Evolutionary conservation across 352 stramenopile genomes (phyloP).

Genomic region (Sclerospora graminicola): DNA sequence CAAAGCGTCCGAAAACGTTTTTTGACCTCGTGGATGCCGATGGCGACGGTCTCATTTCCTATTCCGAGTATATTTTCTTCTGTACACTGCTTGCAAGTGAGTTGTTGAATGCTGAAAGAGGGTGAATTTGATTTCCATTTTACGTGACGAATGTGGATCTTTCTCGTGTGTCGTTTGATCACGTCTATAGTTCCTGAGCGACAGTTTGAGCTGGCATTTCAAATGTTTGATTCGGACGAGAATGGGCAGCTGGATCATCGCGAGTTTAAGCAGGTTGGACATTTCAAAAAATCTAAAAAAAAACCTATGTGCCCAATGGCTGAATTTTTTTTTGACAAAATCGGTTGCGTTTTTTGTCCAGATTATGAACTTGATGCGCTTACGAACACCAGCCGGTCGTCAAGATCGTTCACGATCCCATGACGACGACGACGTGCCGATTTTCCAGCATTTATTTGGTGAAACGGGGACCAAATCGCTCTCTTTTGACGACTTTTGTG

Average conservation of each 20-base stretch:
- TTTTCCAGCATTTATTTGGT: conserved; percentile 83
- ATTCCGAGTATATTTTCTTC: conserved; percentile 87
- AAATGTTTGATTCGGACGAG: conserved; percentile 82
- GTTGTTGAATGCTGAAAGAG: too few species aligned
- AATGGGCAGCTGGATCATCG: conserved; percentile 73
- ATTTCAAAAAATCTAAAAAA: too few species aligned
- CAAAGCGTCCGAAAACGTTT: conserved; percentile 54
- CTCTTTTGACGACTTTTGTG: conserved; percentile 74
- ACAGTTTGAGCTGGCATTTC: conserved; percentile 84
- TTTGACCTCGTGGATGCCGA: conserved; percentile 82
- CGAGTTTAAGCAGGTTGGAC: conserved; percentile 81
- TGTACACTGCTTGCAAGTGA: conserved; percentile 76
- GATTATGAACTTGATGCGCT: conserved; percentile 80
- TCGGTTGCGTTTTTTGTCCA: too few species aligned
- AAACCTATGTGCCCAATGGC: too few species aligned
- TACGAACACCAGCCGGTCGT: conserved; percentile 63
- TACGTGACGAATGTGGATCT: background rate
- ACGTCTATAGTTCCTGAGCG: conserved; percentile 56
- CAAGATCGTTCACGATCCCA: conserved; percentile 73
- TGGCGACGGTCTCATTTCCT: conserved; percentile 81
- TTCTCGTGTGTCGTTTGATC: background rate
- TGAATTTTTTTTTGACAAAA: too few species aligned
- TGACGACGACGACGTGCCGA: conserved; percentile 63
- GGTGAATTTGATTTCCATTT: too few species aligned
- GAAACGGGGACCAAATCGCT: conserved; percentile 68